These are phyloP conservation scores for Fusarium sp. DNA, from an alignment of 2,329 filamentous ascomycete genomes.

Conservation along the genomic window DNA sequence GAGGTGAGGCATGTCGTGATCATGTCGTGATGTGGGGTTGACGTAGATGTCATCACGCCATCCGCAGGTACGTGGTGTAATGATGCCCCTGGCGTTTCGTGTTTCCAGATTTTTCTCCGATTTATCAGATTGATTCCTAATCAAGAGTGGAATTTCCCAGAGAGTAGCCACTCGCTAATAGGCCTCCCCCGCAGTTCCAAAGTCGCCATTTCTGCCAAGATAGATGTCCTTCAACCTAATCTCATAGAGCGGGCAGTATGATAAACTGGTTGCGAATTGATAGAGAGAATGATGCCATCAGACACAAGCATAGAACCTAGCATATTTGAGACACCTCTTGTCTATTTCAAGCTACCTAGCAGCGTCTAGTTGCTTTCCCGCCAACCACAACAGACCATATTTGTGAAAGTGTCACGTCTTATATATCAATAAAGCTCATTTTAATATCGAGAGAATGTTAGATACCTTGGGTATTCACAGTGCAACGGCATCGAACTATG, in stretches of 20 bases:
- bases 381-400: neutral
- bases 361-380: neutral
- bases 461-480: neutral
- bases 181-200: neutral
- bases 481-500: neutral
- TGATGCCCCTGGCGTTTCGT: neutral
- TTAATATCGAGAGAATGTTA: neutral
- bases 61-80: conserved; percentile 4
- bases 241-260: neutral
- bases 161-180: neutral
- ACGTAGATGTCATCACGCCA: neutral
- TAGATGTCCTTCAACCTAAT: neutral
- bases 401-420: neutral
- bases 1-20: conserved; percentile 1
- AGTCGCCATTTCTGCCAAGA: neutral
- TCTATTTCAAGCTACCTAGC: neutral
- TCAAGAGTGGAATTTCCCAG: neutral
- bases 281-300: neutral
- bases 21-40: conserved; percentile 6
- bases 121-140: neutral
- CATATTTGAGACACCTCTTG: neutral
- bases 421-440: neutral
- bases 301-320: neutral
- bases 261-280: neutral
- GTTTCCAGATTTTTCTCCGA: neutral